These are phyloP conservation scores for Penicillium sp. DNA, from an alignment of 2,329 filamentous ascomycete species.

Conservation along the genomic window DNA sequence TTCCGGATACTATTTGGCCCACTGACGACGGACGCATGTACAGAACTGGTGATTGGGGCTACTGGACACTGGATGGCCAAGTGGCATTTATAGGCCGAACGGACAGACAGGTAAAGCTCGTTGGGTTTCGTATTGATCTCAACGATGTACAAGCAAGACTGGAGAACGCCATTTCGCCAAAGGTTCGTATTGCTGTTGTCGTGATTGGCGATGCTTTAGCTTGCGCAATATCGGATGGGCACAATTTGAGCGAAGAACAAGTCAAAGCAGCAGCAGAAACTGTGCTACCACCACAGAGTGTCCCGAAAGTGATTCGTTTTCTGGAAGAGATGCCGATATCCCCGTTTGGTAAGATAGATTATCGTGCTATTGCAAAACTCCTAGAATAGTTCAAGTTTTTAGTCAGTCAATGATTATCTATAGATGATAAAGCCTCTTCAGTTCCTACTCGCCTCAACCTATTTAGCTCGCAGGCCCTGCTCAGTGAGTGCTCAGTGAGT, in stretches of 20 bases:
- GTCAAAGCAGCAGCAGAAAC: not conserved
- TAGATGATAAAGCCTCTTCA: no score
- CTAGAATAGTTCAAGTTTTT: not conserved
- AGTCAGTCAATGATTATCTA: no score
- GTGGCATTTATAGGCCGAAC: constrained; percentile 38
- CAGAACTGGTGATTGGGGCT: constrained; percentile 41
- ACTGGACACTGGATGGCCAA: constrained; percentile 34
- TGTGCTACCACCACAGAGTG: not conserved
- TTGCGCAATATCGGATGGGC: constrained; percentile 2
- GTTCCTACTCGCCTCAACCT: no score
- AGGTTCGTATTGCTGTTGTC: not conserved
- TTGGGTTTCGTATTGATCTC: constrained; percentile 39
- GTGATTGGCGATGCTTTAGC: not conserved
- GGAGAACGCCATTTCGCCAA: not conserved
- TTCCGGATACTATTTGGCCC: constrained; percentile 25
- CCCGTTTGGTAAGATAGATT: constrained; percentile 1
- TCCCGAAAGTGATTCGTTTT: not conserved
- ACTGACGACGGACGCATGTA: constrained; percentile 32
- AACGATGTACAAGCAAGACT: constrained; percentile 23
- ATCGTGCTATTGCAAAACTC: not conserved
- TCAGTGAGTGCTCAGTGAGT: no score
- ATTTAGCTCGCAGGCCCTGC: no score
- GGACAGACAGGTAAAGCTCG: constrained; percentile 41
- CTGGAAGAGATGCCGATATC: not conserved
- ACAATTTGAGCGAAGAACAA: not conserved